These are phyloP conservation scores for Phyllostachys edulis DNA, from an alignment of 176 grass and related monocot species.

Conservation along the genomic window DNA sequence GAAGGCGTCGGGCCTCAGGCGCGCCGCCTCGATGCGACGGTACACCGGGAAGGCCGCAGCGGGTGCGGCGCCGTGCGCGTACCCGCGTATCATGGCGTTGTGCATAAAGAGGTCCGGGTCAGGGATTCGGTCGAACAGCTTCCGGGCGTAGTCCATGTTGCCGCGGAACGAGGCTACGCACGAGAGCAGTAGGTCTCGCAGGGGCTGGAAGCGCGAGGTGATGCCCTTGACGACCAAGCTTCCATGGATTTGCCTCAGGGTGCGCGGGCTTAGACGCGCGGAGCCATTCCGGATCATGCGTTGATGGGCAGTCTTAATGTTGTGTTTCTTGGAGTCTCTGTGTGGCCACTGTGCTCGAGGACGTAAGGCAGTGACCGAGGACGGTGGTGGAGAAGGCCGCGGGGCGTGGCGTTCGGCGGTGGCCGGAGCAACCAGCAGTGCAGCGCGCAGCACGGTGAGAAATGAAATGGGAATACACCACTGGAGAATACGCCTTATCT, in stretches of 20 bases:
- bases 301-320: not conserved
- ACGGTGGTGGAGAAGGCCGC: not conserved
- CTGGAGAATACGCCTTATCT: not conserved
- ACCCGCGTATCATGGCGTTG: conserved; percentile 42
- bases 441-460: not conserved
- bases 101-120: conserved; percentile 52
- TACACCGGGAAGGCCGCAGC: conserved; percentile 17
- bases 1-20: conserved; percentile 36
- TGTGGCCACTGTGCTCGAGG: not conserved
- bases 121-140: conserved; percentile 46
- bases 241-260: conserved; percentile 40
- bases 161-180: conserved; percentile 12
- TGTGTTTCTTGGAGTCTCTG: not conserved
- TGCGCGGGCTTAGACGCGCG: conserved; percentile 24
- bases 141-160: conserved; percentile 44
- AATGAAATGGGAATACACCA: too few relatives aligned
- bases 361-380: not conserved
- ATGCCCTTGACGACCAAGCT: conserved; percentile 37
- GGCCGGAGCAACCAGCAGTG: not conserved
- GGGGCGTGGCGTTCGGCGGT: not conserved
- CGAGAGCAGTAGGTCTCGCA: conserved; percentile 31
- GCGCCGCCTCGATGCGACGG: not conserved
- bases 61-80: conserved; percentile 8
- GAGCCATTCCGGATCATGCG: conserved; percentile 41
- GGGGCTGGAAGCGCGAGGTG: not conserved